Evolutionary conservation across 148 eudicot genomes (phyloP).

Genomic region (Fagopyrum esculentum): DNA sequence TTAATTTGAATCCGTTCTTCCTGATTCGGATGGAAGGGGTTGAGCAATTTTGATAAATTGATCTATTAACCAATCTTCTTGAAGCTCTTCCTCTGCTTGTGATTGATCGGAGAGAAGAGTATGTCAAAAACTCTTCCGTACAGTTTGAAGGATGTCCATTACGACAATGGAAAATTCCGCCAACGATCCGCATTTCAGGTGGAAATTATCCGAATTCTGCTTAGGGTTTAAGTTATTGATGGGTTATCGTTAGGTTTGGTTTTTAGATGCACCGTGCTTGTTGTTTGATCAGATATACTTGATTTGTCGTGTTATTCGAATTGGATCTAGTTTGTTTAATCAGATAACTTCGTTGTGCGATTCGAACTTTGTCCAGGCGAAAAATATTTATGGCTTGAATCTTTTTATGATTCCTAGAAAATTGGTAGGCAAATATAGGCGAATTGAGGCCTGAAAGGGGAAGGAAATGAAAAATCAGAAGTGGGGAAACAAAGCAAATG

Average conservation of each 20-base stretch:
- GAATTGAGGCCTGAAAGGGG: not conserved
- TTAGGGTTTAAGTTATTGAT: not conserved
- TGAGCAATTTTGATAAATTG: slow-evolving; percentile 2
- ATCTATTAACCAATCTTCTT: not conserved
- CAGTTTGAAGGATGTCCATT: slow-evolving; percentile 61
- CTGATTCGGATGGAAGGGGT: not conserved
- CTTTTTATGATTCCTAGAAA: not conserved
- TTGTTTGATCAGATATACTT: not conserved
- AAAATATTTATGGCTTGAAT: not conserved
- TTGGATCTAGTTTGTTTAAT: not conserved
- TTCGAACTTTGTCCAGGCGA: not conserved
- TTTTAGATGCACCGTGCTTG: not conserved
- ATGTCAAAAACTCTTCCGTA: slow-evolving; percentile 75
- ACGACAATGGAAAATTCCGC: slow-evolving; percentile 91
- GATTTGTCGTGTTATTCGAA: not conserved
- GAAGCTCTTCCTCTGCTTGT: slow-evolving; percentile 10
- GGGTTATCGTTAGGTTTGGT: not conserved
- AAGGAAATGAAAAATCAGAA: not conserved
- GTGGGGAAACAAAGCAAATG: not conserved
- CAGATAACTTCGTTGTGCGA: not conserved
- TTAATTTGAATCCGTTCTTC: not conserved
- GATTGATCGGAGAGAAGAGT: not conserved
- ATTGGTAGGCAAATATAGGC: not conserved
- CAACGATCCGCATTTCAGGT: slow-evolving; percentile 60
- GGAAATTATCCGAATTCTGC: not conserved